These are phyloP conservation scores for Curvularia hawaiiensis DNA, from an alignment of 2,329 filamentous ascomycete species.

Conservation along the genomic window DNA sequence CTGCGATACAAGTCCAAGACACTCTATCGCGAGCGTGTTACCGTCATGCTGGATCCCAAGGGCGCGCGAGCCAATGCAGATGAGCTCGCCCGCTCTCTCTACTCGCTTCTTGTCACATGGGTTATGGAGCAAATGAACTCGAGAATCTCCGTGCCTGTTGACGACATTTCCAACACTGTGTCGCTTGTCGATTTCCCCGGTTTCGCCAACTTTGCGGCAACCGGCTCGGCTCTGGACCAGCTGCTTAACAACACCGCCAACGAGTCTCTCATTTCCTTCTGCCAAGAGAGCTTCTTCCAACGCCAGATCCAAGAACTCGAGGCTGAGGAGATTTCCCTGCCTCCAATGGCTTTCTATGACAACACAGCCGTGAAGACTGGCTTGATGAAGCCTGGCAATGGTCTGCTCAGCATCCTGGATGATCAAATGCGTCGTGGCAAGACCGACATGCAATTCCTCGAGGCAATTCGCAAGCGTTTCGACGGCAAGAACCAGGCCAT, in stretches of 20 bases:
- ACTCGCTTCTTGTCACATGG: slow-evolving; percentile 91
- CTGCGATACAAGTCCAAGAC: slow-evolving; percentile 97
- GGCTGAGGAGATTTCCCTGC: slow-evolving; percentile 87
- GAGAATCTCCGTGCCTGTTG: slow-evolving; percentile 82
- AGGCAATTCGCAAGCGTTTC: slow-evolving; percentile 90
- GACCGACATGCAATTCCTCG: slow-evolving; percentile 86
- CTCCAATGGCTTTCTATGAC: slow-evolving; percentile 95
- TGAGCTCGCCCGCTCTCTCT: slow-evolving; percentile 89
- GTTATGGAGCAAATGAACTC: slow-evolving; percentile 94
- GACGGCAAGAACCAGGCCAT: slow-evolving; percentile 94
- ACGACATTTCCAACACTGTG: slow-evolving; percentile 88
- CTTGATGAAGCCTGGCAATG: slow-evolving; percentile 89
- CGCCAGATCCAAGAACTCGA: slow-evolving; percentile 92
- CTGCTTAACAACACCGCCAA: slow-evolving; percentile 93
- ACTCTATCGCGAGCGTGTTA: slow-evolving; percentile 94
- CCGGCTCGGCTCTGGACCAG: slow-evolving; percentile 86
- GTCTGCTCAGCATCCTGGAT: slow-evolving; percentile 90
- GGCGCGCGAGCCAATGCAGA: slow-evolving; percentile 92
- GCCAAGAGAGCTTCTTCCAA: slow-evolving; percentile 94
- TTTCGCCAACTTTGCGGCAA: slow-evolving; percentile 83
- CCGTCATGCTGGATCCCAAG: slow-evolving; percentile 92
- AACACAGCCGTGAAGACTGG: slow-evolving; percentile 94
- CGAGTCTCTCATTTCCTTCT: slow-evolving; percentile 91
- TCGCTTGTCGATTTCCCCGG: slow-evolving; percentile 97
- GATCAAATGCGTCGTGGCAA: slow-evolving; percentile 92